Evolutionary conservation across 768 basidiomycete genomes (phyloP).

Genomic region (Baorangia bicolor): DNA sequence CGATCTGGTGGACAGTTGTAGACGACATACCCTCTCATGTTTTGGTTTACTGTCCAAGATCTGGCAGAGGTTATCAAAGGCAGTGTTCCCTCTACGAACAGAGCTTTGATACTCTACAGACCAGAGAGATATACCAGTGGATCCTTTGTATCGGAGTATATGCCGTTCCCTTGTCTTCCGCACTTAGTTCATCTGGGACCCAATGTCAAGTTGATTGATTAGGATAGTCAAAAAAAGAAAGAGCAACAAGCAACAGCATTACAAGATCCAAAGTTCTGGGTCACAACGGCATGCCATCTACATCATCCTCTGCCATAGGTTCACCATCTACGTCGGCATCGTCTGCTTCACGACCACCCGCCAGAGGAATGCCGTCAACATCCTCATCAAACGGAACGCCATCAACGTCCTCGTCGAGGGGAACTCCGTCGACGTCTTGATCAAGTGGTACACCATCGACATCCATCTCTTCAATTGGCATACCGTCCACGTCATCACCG

Average conservation of each 20-base stretch:
- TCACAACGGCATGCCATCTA: slow-evolving; percentile 42
- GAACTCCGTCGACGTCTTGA: slow-evolving; percentile 39
- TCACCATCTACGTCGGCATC: slow-evolving; percentile 27
- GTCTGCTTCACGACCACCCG: slow-evolving; percentile 14
- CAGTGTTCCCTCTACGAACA: slow-evolving; percentile 22
- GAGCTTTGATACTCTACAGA: slow-evolving; percentile 20
- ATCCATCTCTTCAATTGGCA: slow-evolving; percentile 48
- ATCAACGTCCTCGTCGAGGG: slow-evolving; percentile 31
- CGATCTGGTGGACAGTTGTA: slow-evolving; percentile 20
- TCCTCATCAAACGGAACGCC: slow-evolving; percentile 33
- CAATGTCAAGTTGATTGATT: background rate
- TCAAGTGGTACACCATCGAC: slow-evolving; percentile 48
- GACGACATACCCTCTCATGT: slow-evolving; percentile 19
- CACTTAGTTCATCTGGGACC: background rate
- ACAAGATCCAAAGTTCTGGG: background rate
- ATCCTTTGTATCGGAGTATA: background rate
- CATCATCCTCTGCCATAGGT: slow-evolving; percentile 34
- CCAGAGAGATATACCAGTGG: background rate
- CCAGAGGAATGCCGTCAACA: slow-evolving; percentile 40
- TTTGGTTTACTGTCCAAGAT: slow-evolving; percentile 20
- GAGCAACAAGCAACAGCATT: background rate
- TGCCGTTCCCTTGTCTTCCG: background rate
- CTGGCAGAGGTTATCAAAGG: slow-evolving; percentile 19
- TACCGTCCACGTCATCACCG: slow-evolving; percentile 53
- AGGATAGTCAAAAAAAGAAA: background rate